These are phyloP conservation scores for Lactarius psammicola DNA, from an alignment of 768 basidiomycete genomes.

Conservation along the genomic window DNA sequence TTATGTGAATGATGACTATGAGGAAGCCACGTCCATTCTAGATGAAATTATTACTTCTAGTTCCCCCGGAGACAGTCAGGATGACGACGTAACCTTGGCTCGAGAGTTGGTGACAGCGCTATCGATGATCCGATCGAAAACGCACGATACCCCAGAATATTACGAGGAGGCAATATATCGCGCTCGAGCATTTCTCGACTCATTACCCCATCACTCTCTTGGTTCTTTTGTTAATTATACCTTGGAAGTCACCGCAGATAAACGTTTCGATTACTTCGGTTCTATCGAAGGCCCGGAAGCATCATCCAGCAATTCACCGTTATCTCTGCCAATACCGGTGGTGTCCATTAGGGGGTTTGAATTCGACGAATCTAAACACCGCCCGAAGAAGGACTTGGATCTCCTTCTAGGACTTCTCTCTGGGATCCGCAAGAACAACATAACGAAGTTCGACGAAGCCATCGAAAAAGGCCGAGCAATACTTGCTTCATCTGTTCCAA, in stretches of 20 bases:
- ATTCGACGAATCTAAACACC: too few species aligned
- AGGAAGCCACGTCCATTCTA: not conserved
- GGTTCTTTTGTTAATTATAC: not conserved
- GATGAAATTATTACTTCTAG: not conserved
- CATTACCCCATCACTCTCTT: too few species aligned
- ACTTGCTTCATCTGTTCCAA: not conserved
- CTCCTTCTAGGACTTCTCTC: not conserved
- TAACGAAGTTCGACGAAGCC: not conserved
- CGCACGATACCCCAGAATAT: not conserved
- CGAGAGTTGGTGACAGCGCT: not conserved
- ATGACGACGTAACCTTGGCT: not conserved
- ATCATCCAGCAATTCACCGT: not conserved
- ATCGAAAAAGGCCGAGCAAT: not conserved
- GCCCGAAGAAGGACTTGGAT: not conserved
- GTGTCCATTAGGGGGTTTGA: too few species aligned
- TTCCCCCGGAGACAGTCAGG: not conserved
- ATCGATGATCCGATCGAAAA: not conserved
- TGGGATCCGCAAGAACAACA: not conserved
- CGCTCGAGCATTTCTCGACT: too few species aligned
- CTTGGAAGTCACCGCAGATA: not conserved
- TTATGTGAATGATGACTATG: not conserved
- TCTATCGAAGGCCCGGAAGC: not conserved
- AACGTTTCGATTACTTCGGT: not conserved
- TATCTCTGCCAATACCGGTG: not conserved
- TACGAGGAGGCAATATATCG: not conserved